phyloP scores from a whole-genome alignment of 352 stramenopile genomes.

The Globisporangium megalacanthum region DNA sequence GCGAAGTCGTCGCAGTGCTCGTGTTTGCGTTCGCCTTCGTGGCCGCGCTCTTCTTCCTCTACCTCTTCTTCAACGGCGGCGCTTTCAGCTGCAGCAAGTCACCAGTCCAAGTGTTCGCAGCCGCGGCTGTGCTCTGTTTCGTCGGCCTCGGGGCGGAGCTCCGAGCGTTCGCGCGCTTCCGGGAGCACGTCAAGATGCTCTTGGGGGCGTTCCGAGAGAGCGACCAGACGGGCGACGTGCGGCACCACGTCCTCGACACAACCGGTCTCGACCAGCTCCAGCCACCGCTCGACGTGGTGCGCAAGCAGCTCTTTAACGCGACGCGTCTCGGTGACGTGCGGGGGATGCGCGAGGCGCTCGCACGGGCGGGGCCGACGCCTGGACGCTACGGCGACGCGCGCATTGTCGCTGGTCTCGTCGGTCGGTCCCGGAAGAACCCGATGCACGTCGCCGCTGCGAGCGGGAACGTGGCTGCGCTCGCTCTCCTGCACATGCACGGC shows the following conservation, averaged over 20 bases:
- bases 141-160: constrained; percentile 56
- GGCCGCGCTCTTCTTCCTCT: constrained; percentile 65
- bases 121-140: constrained; percentile 52
- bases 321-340: constrained; percentile 56
- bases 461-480: constrained; percentile 61
- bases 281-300: constrained; percentile 45
- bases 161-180: constrained; percentile 67
- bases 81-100: constrained; percentile 48
- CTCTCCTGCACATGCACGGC: constrained; percentile 43
- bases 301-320: constrained; percentile 71
- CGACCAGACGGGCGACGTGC: constrained; percentile 68
- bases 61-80: constrained; percentile 80
- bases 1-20: constrained; percentile 52
- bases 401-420: constrained; percentile 56
- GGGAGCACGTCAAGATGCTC: constrained; percentile 83
- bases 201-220: constrained; percentile 76
- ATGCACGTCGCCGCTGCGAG: constrained; percentile 73
- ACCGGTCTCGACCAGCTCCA: constrained; percentile 46
- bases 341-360: constrained; percentile 58
- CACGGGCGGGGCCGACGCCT: constrained; percentile 38
- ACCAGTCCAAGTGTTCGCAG: constrained; percentile 49
- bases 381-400: constrained; percentile 40
- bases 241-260: constrained; percentile 57
- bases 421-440: constrained; percentile 69
- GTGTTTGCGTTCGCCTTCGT: constrained; percentile 50